Conservation (phyloP, 192 early-diverging fungal genomes). For the Oehlia diaphana region DNA sequence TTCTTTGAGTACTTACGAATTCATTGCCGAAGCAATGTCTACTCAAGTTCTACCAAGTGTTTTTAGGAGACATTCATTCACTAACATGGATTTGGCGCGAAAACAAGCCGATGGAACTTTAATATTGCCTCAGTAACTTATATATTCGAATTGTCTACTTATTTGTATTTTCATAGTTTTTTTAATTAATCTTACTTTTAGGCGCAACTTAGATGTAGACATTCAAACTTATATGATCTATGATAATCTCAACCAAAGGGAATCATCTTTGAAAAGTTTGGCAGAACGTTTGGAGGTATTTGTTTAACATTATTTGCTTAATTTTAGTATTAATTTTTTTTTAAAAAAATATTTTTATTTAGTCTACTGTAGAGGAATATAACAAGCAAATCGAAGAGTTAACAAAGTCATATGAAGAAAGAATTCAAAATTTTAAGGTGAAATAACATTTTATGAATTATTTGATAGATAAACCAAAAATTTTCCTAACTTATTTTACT, state of each 20-base stretch:
- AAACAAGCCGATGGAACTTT: not conserved
- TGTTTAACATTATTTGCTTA: conserved; percentile 16
- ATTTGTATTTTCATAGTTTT: not conserved
- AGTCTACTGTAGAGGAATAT: conserved; percentile 18
- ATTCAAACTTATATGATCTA: conserved; percentile 40
- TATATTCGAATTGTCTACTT: not conserved
- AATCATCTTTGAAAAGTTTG: conserved; percentile 24
- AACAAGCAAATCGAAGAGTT: conserved; percentile 7
- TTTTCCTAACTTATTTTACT: not conserved
- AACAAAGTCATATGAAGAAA: conserved; percentile 15
- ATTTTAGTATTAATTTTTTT: not conserved
- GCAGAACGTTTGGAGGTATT: conserved; percentile 15
- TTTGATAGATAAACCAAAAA: not conserved
- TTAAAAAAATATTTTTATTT: conserved; percentile 18
- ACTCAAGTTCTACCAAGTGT: not conserved
- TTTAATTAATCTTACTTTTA: not conserved
- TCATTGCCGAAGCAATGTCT: not conserved
- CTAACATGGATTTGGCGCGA: not conserved
- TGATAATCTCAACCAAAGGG: conserved; percentile 33
- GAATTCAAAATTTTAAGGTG: conserved; percentile 26
- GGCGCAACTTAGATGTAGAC: conserved; percentile 27
- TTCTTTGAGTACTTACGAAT: not conserved
- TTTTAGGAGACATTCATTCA: not conserved
- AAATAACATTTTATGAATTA: not conserved
- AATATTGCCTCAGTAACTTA: not conserved